Percentiles rank a stretch among this genome's conserved stretches.
Evolutionary conservation across 2,329 filamentous ascomycete species (phyloP).

Genomic region (Penicillium polonicum): DNA sequence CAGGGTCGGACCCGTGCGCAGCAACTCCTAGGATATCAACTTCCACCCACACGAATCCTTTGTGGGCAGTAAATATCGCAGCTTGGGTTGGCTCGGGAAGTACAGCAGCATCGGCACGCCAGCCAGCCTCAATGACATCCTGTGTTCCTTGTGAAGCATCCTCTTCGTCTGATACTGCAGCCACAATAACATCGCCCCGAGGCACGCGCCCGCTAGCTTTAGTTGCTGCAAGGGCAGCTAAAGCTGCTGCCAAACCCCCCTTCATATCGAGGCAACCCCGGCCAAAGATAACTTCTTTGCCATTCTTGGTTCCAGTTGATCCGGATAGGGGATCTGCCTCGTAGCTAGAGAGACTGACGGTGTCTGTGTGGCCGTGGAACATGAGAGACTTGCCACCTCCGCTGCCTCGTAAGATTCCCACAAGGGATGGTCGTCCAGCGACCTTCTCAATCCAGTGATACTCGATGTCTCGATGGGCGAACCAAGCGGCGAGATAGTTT

Average conservation of each 20-base stretch:
- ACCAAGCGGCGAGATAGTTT: slow-evolving; percentile 51
- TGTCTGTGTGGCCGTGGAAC: slow-evolving; percentile 56
- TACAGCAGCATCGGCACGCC: slow-evolving; percentile 54
- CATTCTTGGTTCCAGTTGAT: slow-evolving; percentile 32
- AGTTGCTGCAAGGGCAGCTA: slow-evolving; percentile 44
- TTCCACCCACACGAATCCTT: slow-evolving; percentile 49
- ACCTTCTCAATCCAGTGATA: slow-evolving; percentile 50
- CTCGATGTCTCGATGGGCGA: slow-evolving; percentile 54
- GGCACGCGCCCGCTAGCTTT: slow-evolving; percentile 35
- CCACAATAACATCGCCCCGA: slow-evolving; percentile 53
- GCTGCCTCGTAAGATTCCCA: slow-evolving; percentile 49
- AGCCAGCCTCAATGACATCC: slow-evolving; percentile 52
- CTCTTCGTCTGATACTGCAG: slow-evolving; percentile 57
- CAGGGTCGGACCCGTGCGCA: slow-evolving; percentile 39
- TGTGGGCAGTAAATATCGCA: slow-evolving; percentile 48
- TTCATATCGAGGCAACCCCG: slow-evolving; percentile 56
- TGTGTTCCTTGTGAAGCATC: slow-evolving; percentile 52
- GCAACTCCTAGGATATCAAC: slow-evolving; percentile 37
- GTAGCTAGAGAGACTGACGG: slow-evolving; percentile 51
- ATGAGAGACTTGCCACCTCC: slow-evolving; percentile 52
- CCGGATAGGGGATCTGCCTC: slow-evolving; percentile 49
- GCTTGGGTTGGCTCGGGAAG: slow-evolving; percentile 51
- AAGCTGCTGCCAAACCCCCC: slow-evolving; percentile 49
- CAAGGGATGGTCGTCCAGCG: slow-evolving; percentile 51
- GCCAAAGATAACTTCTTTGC: slow-evolving; percentile 42